Evolutionary conservation across 2,329 filamentous ascomycete species (phyloP).

Genomic region (Aschersonia sp.): DNA sequence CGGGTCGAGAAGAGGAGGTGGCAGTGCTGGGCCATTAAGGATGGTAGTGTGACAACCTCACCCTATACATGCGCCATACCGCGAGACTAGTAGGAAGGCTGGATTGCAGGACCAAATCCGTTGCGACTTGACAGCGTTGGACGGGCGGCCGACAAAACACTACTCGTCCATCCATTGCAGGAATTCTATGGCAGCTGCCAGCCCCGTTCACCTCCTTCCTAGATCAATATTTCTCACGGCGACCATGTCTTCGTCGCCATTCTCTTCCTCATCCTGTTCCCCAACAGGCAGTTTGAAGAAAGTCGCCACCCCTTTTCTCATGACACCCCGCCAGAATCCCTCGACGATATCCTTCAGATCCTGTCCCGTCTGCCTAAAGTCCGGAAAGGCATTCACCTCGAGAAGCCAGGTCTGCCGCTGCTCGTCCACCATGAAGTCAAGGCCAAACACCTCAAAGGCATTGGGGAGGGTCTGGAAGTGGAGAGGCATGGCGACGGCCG

Average conservation of each 20-base stretch:
- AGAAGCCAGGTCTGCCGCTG: slow-evolving; percentile 56
- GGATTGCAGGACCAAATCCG: no score
- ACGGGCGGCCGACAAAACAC: no score
- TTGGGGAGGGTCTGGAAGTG: slow-evolving; percentile 86
- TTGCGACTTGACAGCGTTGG: no score
- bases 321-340: slow-evolving; percentile 61
- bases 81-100: no score
- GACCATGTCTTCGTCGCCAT: slow-evolving; percentile 27
- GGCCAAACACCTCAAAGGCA: slow-evolving; percentile 80
- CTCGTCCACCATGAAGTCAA: slow-evolving; percentile 76
- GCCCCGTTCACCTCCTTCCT: slow-evolving; percentile 22
- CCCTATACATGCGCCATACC: no score
- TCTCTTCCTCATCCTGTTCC: slow-evolving; percentile 9
- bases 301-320: slow-evolving; percentile 48
- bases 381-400: slow-evolving; percentile 91
- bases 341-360: slow-evolving; percentile 57
- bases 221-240: slow-evolving; percentile 38
- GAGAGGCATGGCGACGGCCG: slow-evolving; percentile 66
- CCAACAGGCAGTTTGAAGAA: slow-evolving; percentile 41
- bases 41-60: no score
- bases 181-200: neutral
- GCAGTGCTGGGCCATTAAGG: no score
- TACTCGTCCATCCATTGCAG: neutral
- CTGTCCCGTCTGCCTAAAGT: slow-evolving; percentile 87
- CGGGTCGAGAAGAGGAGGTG: no score